Conservation (phyloP, 805 yeast species). For the Starmerella gropengiesseri region DNA sequence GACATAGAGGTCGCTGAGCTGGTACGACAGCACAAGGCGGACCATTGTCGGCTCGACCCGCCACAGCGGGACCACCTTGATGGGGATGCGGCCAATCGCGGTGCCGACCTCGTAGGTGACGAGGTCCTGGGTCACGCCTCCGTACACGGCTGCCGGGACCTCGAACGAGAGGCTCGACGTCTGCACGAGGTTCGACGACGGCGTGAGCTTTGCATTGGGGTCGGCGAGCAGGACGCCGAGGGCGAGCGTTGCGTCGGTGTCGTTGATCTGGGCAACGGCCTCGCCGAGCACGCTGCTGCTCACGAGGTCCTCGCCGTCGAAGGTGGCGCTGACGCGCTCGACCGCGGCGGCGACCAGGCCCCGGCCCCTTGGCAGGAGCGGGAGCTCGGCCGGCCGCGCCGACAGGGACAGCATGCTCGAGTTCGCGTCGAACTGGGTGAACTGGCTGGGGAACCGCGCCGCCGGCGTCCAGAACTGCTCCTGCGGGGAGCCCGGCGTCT, state of each 20-base stretch:
- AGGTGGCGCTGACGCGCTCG: constrained; percentile 69
- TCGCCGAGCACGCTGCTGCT: constrained; percentile 70
- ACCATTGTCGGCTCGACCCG: constrained; percentile 77
- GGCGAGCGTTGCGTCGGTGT: constrained; percentile 7
- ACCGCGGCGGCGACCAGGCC: constrained; percentile 66
- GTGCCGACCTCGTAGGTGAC: constrained; percentile 52
- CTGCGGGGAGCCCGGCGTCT: constrained; percentile 11
- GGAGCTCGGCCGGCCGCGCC: constrained; percentile 23
- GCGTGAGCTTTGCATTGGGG: constrained; percentile 21
- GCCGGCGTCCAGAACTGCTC: constrained; percentile 25
- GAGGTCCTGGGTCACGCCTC: constrained; percentile 40
- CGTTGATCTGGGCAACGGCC: constrained; percentile 39
- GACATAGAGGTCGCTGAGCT: constrained; percentile 41
- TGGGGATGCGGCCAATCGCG: constrained; percentile 43
- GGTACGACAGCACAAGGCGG: constrained; percentile 65
- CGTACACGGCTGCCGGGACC: constrained; percentile 32
- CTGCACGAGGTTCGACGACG: constrained; percentile 16
- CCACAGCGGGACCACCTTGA: constrained; percentile 75
- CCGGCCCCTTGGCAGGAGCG: constrained; percentile 24
- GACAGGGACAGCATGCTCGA: constrained; percentile 23
- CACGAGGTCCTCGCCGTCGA: constrained; percentile 52
- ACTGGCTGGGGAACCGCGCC: constrained; percentile 18
- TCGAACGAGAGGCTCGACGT: constrained; percentile 21
- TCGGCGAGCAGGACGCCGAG: constrained; percentile 21
- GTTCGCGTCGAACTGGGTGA: constrained; percentile 19